These are phyloP conservation scores for Phytopythium montanum DNA, from an alignment of 352 stramenopile genomes.

Conservation along the genomic window DNA sequence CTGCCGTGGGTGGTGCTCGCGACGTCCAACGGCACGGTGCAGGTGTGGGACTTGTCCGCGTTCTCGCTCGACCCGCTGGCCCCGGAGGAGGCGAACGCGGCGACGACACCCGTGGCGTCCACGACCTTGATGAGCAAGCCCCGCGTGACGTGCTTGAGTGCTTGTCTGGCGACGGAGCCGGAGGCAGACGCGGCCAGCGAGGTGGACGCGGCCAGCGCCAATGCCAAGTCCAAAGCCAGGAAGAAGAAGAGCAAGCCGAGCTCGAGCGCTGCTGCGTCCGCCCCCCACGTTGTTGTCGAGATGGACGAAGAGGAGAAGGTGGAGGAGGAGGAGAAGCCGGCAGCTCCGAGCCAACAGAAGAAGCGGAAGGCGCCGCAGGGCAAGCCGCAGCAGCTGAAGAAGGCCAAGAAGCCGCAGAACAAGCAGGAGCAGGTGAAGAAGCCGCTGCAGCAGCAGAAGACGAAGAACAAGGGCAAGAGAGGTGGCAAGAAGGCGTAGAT, in stretches of 20 bases:
- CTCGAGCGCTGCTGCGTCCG: constrained; percentile 19
- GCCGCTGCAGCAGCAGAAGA: constrained; percentile 18
- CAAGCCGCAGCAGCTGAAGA: constrained; percentile 18
- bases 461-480: constrained; percentile 24
- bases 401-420: constrained; percentile 7
- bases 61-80: constrained; percentile 49
- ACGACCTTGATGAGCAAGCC: constrained; percentile 67
- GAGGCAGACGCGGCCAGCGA: constrained; percentile 12
- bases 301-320: constrained; percentile 24
- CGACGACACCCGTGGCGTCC: constrained; percentile 51
- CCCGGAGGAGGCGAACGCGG: constrained; percentile 54
- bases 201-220: constrained; percentile 17
- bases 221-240: constrained; percentile 44
- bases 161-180: constrained; percentile 38
- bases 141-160: constrained; percentile 71
- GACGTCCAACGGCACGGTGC: constrained; percentile 69
- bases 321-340: constrained; percentile 8
- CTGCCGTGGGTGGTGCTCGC: constrained; percentile 71
- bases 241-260: constrained; percentile 22
- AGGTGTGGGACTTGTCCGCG: constrained; percentile 74
- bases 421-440: neutral
- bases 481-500: constrained; percentile 12
- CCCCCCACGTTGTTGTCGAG: constrained; percentile 70
- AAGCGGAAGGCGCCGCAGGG: constrained; percentile 20
- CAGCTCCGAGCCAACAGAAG: constrained; percentile 2